Evolutionary conservation across 83 land plant species (phyloP).

Genomic region (Larix sibirica): DNA sequence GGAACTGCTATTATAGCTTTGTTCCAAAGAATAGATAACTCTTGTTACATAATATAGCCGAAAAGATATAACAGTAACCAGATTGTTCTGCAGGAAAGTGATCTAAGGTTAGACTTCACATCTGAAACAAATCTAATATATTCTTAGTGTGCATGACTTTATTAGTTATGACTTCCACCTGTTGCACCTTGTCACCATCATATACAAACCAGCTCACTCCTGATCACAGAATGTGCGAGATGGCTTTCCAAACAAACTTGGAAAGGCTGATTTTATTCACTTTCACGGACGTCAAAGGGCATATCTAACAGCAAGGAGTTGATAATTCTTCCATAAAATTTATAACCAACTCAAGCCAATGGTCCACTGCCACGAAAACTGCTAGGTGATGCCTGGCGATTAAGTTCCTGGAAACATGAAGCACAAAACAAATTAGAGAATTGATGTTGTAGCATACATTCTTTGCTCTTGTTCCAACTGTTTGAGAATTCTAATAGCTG

Average conservation of each 20-base stretch:
- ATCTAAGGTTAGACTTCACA: too few relatives aligned
- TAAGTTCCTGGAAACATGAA: slow-evolving; percentile 1
- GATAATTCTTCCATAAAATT: neutral
- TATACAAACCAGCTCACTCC: neutral
- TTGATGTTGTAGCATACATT: neutral
- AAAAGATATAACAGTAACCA: neutral
- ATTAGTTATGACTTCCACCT: slow-evolving; percentile 1
- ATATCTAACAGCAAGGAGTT: neutral
- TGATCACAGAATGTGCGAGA: neutral
- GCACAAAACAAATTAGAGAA: neutral
- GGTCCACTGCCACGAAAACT: neutral
- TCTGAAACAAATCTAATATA: slow-evolving; percentile 1
- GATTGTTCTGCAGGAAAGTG: too few relatives aligned
- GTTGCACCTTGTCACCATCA: neutral
- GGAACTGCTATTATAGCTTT: slow-evolving; percentile 13
- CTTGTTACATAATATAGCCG: neutral
- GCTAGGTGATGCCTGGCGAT: slow-evolving; percentile 5
- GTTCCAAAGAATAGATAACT: slow-evolving; percentile 8
- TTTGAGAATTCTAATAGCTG: neutral
- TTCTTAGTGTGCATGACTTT: neutral
- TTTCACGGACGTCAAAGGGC: neutral
- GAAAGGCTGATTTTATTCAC: neutral
- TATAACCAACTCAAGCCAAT: neutral
- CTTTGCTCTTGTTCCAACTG: neutral
- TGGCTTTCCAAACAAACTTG: neutral